Evolutionary conservation across 768 basidiomycete genomes (phyloP), one percentile per base, ranked within the genome.

Genomic region (Suillus paluster): DNA sequence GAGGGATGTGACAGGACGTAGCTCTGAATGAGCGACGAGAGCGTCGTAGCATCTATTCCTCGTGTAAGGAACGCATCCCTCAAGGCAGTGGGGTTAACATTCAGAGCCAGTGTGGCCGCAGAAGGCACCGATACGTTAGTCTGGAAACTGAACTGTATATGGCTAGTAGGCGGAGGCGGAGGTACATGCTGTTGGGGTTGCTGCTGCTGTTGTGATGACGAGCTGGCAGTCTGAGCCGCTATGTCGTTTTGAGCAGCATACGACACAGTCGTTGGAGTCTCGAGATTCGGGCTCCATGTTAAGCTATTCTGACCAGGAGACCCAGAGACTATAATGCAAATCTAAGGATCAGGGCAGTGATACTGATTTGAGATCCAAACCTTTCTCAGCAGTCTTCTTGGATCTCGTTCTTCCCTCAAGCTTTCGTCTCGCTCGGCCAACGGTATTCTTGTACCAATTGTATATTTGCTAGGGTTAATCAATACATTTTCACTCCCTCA

Each of bases 401-500:
- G 84, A 79, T 48, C 84, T 77, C 1, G 84, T 80, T 30, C 82
- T 77, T 7, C 85, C 85, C 63, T 86, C 86, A 49, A 82, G 74
- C 70, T 86, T 86, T 52, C 86, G 78, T 58, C 86, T 78, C 8
- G 82, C 84, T 36, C 87, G 79, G 7, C 86, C 87, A 59, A 86
- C 83, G 19, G 87, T 87, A 71, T 88, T 88, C 75, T 88, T 88
- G 75, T 86, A 88, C 87, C 87, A 89, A 67, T 55, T 55, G 54
- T 55, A 55, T 39, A 55, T 55, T 55, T 55, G 54, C 54, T 55
- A 41, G 25, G 54, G 10, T 55, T 17, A 25, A 56, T 57, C 55
- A 57, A 30, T 33, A 58, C 27, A 33, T 25, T 50, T 33, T 56
- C 57, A 33, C 30, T 27, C 54, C 49, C 25, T 21, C 25, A 58